Evolutionary conservation across 345 rosid genomes (phyloP).

Genomic region (Eucalyptus marginata): DNA sequence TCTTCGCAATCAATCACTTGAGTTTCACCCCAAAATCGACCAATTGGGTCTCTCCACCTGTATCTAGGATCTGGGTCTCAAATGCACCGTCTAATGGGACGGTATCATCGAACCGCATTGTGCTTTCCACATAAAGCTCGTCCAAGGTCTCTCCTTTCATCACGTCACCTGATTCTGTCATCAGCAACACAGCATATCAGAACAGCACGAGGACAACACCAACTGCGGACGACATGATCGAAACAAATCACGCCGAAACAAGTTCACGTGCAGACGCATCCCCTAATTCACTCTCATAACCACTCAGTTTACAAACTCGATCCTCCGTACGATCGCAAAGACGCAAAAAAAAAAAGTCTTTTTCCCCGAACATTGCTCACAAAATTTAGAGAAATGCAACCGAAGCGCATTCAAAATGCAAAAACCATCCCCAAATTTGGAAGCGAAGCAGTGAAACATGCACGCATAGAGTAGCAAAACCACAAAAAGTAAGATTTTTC

Average conservation of each 20-base stretch:
- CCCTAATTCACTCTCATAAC: background rate
- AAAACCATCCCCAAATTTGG: background rate
- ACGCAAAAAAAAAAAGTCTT: background rate
- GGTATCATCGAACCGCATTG: conserved; percentile 2
- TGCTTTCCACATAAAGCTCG: background rate
- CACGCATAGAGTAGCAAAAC: background rate
- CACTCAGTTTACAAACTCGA: background rate
- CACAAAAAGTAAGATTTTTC: background rate
- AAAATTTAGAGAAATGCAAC: background rate
- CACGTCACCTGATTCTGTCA: background rate
- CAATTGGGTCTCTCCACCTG: background rate
- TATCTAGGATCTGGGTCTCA: conserved; percentile 16
- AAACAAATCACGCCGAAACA: background rate
- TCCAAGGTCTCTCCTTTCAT: background rate
- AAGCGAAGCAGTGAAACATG: background rate
- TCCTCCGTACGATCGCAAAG: background rate
- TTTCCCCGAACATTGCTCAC: background rate
- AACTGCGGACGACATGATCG: background rate
- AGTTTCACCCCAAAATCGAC: background rate
- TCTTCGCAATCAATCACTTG: background rate
- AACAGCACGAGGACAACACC: background rate
- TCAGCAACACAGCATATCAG: background rate
- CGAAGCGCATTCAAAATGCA: background rate
- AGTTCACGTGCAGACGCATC: background rate
- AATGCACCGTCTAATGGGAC: conserved; percentile 6